Base-by-base conservation (phyloP, 2,329 filamentous ascomycete species). In the Aspergillus sp. region DNA sequence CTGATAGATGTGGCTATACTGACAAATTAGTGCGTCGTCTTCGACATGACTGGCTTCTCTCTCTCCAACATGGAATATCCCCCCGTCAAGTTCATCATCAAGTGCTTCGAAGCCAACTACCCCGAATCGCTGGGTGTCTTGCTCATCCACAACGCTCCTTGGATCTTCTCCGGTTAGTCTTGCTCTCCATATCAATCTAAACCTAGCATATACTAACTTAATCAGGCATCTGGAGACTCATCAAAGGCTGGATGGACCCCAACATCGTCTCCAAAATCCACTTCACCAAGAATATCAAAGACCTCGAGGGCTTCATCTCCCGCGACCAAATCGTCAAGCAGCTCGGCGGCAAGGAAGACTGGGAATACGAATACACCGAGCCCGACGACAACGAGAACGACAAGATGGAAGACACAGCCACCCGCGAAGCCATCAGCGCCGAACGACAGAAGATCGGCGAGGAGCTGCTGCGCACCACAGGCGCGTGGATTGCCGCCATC, bases 21-120 rank as follows among this genome's bases (percentile, higher is more conserved):
- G 13, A 54, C 33, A 12, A 2, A 5, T 7, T 1, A 5, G 0
- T 48, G 7, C 28, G 80, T 97, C 49, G 70, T 97, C 31, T 97
- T 98, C 60, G 91, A 98, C 64, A 90, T 97, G 88, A 94, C 88
- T 2, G 82, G 84, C 40, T 97, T 97, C 65, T 87, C 86, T 8
- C 78, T 96, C 71, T 86, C 90, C 9, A 97, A 98, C 68, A 96
- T 97, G 93, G 93, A 98, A 69, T 97, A 97, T 66, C 82, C 87
- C 0, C 91, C 93, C 0, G 88, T 98, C 42, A 97, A 95, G 62
- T 97, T 96, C 69, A 95, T 97, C 83, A 95, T 97, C 66, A 91
- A 94, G 66, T 95, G 89, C 64, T 97, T 97, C 63, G 90, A 97
- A 72, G 90, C 90, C 46, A 96, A 97, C 64, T 98, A 96, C 58